A percentile compares a stretch with the other conserved stretches of the same genome.
Evolutionary conservation across 352 stramenopile species (phyloP).

Genomic region (Pilasporangium apinafurcum): DNA sequence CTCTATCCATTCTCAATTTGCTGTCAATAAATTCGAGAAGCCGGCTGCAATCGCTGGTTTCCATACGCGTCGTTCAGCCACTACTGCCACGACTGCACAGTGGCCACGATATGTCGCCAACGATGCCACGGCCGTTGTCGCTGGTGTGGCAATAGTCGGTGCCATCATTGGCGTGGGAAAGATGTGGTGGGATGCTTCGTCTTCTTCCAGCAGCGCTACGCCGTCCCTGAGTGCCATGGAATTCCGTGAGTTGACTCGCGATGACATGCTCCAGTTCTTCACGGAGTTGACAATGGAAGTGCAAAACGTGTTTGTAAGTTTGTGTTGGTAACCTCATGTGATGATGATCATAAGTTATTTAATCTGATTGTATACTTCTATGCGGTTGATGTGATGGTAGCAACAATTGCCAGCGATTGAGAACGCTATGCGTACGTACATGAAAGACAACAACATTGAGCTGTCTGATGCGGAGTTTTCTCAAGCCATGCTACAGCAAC

Average conservation of each 20-base stretch:
- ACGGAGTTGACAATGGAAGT: constrained; percentile 57
- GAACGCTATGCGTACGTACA: constrained; percentile 48
- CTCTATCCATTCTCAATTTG: too few species aligned
- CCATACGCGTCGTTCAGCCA: background rate
- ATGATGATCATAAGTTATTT: background rate
- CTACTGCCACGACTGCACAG: background rate
- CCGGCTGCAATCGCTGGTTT: too few species aligned
- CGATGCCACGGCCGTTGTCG: constrained; percentile 61
- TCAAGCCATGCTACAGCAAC: constrained; percentile 62
- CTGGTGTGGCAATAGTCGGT: constrained; percentile 58
- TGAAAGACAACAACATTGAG: constrained; percentile 64
- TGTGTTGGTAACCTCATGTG: background rate
- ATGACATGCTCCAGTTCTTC: constrained; percentile 66
- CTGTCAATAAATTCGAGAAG: too few species aligned
- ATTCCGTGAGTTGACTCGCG: constrained; percentile 53
- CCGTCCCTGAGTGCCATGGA: constrained; percentile 2
- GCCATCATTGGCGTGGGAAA: constrained; percentile 70
- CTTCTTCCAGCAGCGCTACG: constrained; percentile 10
- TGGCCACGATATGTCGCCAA: constrained; percentile 22
- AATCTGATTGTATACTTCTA: background rate
- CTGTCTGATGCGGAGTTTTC: constrained; percentile 67
- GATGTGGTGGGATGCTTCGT: constrained; percentile 83
- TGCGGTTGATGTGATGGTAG: constrained; percentile 21
- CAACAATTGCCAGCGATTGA: constrained; percentile 66
- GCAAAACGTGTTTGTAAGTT: constrained; percentile 55